Evolutionary conservation across 2,329 filamentous ascomycete genomes (phyloP), one percentile per base, ranked within the genome.

Genomic region (Talaromyces verruculosus): DNA sequence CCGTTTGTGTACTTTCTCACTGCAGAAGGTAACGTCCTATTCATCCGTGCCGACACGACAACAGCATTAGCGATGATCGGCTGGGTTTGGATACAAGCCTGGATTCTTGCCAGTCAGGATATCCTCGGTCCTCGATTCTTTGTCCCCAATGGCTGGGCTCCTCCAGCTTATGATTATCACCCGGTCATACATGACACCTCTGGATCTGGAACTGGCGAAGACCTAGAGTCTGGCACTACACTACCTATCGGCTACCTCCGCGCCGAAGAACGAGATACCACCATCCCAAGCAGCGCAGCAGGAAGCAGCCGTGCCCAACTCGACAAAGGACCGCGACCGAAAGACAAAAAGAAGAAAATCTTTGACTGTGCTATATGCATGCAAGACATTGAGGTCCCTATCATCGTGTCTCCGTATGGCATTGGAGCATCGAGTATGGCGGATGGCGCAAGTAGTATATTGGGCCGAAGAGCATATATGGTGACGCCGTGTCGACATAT

Each of bases 301-400:
- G 45, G 33, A 37, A 60, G 39, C 17, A 43, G 57, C 22, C 6
- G 57, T 39, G 33, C 45, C 33, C 65, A 65, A 15, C 8, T 22
- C 33, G 77, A 81, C 64, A 84, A 81, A 47, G 43, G 37, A 28
- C 71, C 74, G 11, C 71, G 73, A 35, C 65, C 69, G 5, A 75
- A 73, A 71, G 81, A 81, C 60, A 84, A 84, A 67, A 84, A 87
- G 77, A 85, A 83, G 72, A 84, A 84, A 45, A 75, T 85, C 0
- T 95, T 96, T 67, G 93, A 98, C 80, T 99, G 95, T 78, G 92
- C 93, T 19, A 97, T 99, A 70, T 99, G 95, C 76, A 91, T 94
- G 79, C 93, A 97, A 78, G 85, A 91, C 55, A 88, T 99, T 19
- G 92, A 97, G 76, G 92, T 98, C 1, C 92, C 93, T 0, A 89